phyloP scores from a whole-genome alignment of 2,329 filamentous ascomycete genomes.

The Fusarium dimerum region DNA sequence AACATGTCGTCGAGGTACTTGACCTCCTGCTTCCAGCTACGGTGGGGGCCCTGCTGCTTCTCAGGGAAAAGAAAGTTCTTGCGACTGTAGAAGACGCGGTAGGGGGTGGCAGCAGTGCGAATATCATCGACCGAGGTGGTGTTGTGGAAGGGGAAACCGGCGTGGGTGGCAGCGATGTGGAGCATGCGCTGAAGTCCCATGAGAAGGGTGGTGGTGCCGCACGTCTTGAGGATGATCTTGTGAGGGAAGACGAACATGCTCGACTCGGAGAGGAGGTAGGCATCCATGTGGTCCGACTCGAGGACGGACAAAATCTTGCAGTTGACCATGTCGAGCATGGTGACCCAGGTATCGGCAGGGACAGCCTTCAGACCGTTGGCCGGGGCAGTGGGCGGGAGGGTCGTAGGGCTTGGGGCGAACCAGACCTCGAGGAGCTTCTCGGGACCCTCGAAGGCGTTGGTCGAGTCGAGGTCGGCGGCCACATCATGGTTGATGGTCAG shows the following conservation, averaged over 20 bases:
- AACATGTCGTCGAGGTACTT: slow-evolving; percentile 91
- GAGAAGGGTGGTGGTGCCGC: slow-evolving; percentile 91
- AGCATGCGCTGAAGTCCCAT: slow-evolving; percentile 87
- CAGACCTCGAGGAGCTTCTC: slow-evolving; percentile 99
- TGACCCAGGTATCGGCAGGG: slow-evolving; percentile 82
- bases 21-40: slow-evolving; percentile 97
- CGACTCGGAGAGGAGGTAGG: slow-evolving; percentile 95
- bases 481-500: slow-evolving; percentile 97
- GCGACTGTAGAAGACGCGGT: slow-evolving; percentile 96
- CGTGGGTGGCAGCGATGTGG: slow-evolving; percentile 84
- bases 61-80: slow-evolving; percentile 98
- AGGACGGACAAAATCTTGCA: slow-evolving; percentile 97
- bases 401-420: slow-evolving; percentile 81
- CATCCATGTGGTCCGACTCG: slow-evolving; percentile 90
- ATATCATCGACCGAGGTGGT: slow-evolving; percentile 66
- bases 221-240: slow-evolving; percentile 98
- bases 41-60: slow-evolving; percentile 89
- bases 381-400: slow-evolving; percentile 69
- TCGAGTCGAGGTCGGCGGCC: slow-evolving; percentile 88
- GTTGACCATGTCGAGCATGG: slow-evolving; percentile 96
- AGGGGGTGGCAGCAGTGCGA: slow-evolving; percentile 78
- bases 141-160: slow-evolving; percentile 84
- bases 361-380: slow-evolving; percentile 85
- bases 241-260: slow-evolving; percentile 99
- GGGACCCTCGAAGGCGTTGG: slow-evolving; percentile 96